A percentile compares a stretch with the other conserved stretches of the same genome.
These are phyloP conservation scores for Articulospora tetracladia DNA, from an alignment of 495 filamentous ascomycete genomes.

Conservation along the genomic window DNA sequence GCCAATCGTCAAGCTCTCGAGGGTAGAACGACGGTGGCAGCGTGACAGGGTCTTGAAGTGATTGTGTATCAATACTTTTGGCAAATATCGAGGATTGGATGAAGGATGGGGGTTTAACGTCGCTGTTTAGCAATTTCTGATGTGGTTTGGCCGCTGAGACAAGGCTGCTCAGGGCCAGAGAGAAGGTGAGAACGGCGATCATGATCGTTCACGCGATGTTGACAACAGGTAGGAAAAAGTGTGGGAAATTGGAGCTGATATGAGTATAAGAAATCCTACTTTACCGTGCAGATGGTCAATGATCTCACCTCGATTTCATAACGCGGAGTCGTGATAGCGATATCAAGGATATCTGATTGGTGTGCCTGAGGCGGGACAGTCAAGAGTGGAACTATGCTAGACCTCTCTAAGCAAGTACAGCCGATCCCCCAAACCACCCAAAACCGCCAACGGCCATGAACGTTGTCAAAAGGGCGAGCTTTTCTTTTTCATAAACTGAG, in stretches of 20 bases:
- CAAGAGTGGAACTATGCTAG: neutral
- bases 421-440: neutral
- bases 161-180: neutral
- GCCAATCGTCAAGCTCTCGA: neutral
- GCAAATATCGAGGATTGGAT: constrained; percentile 22
- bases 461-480: no score
- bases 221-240: neutral
- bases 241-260: neutral
- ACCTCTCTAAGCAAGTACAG: neutral
- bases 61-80: neutral
- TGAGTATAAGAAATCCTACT: neutral
- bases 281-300: no score
- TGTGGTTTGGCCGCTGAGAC: neutral
- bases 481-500: no score
- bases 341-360: neutral
- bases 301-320: no score
- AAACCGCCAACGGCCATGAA: no score
- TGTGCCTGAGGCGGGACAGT: neutral
- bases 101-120: constrained; percentile 12
- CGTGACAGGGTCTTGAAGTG: neutral
- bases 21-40: constrained; percentile 13
- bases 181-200: neutral
- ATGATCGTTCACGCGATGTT: neutral
- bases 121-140: neutral
- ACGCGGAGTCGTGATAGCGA: no score